Conservation (phyloP, 495 filamentous ascomycete species). For the Neurospora africana region DNA sequence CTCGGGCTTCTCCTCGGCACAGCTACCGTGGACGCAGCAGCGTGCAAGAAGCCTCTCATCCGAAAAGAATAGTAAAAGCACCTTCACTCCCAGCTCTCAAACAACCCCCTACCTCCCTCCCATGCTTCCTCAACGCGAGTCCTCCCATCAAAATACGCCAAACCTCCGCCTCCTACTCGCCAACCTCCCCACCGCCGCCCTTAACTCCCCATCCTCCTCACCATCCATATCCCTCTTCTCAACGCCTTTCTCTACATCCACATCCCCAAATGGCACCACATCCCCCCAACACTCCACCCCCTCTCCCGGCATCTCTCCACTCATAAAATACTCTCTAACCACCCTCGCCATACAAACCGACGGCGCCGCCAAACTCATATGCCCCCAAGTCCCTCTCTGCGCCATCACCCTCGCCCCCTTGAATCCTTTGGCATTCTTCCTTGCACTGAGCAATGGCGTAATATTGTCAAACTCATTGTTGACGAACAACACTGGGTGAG, state of each 20-base stretch:
- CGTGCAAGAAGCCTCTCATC: background rate
- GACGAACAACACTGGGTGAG: constrained; percentile 43
- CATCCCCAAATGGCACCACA: constrained; percentile 11
- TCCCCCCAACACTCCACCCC: constrained; percentile 25
- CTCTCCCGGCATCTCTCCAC: constrained; percentile 16
- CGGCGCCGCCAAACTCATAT: constrained; percentile 26
- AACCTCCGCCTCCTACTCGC: background rate
- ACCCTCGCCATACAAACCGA: constrained; percentile 24
- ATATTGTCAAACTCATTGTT: constrained; percentile 49
- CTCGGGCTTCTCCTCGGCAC: background rate
- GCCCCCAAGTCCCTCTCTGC: constrained; percentile 41
- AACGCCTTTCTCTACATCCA: background rate
- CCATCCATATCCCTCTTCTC: background rate
- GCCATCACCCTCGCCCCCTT: constrained; percentile 41
- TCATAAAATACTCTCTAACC: constrained; percentile 23
- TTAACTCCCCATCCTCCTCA: constrained; percentile 1
- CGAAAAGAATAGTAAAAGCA: constrained; percentile 11
- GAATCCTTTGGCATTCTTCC: constrained; percentile 40
- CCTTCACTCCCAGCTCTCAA: no score
- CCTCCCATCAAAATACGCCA: no score
- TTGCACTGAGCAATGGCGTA: constrained; percentile 40
- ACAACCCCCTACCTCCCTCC: no score
- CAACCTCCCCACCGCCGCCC: constrained; percentile 3
- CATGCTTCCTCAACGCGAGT: no score
- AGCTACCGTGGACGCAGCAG: background rate